Evolutionary conservation across 495 filamentous ascomycete species (phyloP).

Genomic region (Xylaria longipes): DNA sequence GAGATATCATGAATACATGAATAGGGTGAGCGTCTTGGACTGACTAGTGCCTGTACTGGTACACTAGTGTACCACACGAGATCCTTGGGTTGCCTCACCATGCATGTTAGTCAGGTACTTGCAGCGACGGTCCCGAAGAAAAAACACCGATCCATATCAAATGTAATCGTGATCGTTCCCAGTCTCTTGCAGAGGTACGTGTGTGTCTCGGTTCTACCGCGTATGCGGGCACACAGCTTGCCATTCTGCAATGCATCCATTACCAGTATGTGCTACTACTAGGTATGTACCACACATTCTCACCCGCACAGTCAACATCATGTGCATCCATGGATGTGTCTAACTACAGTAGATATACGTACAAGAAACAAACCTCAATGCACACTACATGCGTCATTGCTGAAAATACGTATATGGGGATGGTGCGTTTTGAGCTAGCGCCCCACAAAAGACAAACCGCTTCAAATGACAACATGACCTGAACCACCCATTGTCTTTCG

Average conservation of each 20-base stretch:
- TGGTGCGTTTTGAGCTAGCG: not conserved
- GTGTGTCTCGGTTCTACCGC: not conserved
- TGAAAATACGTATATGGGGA: not conserved
- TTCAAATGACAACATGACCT: conserved; percentile 6
- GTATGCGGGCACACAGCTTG: not conserved
- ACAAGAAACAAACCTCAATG: not conserved
- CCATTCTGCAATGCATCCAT: not conserved
- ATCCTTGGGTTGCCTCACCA: not conserved
- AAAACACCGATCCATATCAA: not conserved
- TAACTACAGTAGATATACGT: no score
- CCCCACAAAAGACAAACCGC: conserved; percentile 18
- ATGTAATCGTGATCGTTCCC: not conserved
- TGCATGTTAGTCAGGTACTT: not conserved
- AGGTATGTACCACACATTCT: not conserved
- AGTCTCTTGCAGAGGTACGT: not conserved
- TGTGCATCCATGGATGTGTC: not conserved
- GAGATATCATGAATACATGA: not conserved
- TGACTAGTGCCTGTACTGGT: not conserved
- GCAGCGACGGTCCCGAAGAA: no score
- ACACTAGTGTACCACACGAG: not conserved
- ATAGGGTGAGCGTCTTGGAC: not conserved
- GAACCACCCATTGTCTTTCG: not conserved
- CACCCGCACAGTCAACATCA: not conserved
- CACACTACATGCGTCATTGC: no score
- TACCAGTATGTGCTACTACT: not conserved